Conservation (phyloP, 2,329 filamentous ascomycete genomes). For the Amesomyces nigricolor region DNA sequence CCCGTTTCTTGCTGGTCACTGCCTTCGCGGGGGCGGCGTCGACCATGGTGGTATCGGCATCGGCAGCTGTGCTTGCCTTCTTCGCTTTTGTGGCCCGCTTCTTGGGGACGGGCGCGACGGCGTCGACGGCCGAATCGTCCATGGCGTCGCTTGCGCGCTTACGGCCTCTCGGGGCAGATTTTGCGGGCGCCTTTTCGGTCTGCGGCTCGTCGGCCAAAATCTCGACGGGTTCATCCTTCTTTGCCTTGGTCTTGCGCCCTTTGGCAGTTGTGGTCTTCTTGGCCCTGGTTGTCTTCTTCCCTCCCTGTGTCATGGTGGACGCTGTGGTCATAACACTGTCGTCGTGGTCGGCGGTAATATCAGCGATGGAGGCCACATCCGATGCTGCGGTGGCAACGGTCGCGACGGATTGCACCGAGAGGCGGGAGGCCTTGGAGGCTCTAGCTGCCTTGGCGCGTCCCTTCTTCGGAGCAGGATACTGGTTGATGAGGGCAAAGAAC, state of each 20-base stretch:
- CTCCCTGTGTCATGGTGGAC: conserved; percentile 54
- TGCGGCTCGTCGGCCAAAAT: conserved; percentile 36
- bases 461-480: conserved; percentile 52
- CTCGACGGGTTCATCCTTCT: conserved; percentile 52
- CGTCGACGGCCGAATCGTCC: conserved; percentile 41
- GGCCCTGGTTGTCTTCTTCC: conserved; percentile 43
- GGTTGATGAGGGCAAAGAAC: conserved; percentile 69
- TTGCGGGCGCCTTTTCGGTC: conserved; percentile 31
- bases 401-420: conserved; percentile 53
- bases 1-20: conserved; percentile 39
- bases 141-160: conserved; percentile 60
- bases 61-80: conserved; percentile 43
- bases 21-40: conserved; percentile 33
- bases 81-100: conserved; percentile 48
- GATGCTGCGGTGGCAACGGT: conserved; percentile 48
- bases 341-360: conserved; percentile 46
- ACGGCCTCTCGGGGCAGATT: conserved; percentile 46
- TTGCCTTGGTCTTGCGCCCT: conserved; percentile 41
- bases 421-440: conserved; percentile 64
- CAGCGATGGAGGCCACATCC: conserved; percentile 44
- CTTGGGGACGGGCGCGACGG: conserved; percentile 51
- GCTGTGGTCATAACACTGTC: conserved; percentile 56
- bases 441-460: conserved; percentile 48
- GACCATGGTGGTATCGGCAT: conserved; percentile 39
- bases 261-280: conserved; percentile 51